These are phyloP conservation scores for Aspergillus heteromorphus DNA, from an alignment of 495 filamentous ascomycete genomes.

Conservation along the genomic window DNA sequence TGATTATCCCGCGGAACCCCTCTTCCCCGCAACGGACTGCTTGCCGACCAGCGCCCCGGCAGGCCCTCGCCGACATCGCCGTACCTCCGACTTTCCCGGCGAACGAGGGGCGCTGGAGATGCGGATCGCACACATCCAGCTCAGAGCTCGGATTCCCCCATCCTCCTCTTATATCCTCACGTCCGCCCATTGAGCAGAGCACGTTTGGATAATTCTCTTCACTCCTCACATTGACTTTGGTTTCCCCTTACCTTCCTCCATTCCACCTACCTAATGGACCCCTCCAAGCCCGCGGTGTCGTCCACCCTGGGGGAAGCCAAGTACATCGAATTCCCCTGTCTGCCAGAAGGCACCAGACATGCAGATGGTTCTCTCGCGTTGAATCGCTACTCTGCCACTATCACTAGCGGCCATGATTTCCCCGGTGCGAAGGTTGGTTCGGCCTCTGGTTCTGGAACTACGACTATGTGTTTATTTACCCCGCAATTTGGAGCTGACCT, in stretches of 20 bases:
- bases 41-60: conserved; percentile 16
- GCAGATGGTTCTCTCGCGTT: conserved; percentile 58
- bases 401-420: conserved; percentile 83
- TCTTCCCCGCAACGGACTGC: conserved; percentile 22
- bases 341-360: conserved; percentile 50
- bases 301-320: conserved; percentile 38
- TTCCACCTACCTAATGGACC: conserved; percentile 22
- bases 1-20: conserved; percentile 1
- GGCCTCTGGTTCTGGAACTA: not conserved
- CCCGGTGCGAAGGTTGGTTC: conserved; percentile 76
- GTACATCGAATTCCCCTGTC: conserved; percentile 57
- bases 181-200: not conserved
- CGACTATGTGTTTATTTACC: not conserved
- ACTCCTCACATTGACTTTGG: not conserved
- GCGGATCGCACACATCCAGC: conserved; percentile 4
- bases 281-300: conserved; percentile 17
- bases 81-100: conserved; percentile 23
- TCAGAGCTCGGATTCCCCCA: not conserved
- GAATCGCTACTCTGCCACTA: conserved; percentile 66
- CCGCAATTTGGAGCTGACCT: not conserved
- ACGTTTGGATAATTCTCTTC: not conserved
- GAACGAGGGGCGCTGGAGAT: conserved; percentile 34
- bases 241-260: not conserved
- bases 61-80: conserved; percentile 21
- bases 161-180: not conserved